A percentile compares a stretch with the other conserved stretches of the same genome.
phyloP scores from a whole-genome alignment of 495 filamentous ascomycete species.

The Aspergillus saccharolyticus region DNA sequence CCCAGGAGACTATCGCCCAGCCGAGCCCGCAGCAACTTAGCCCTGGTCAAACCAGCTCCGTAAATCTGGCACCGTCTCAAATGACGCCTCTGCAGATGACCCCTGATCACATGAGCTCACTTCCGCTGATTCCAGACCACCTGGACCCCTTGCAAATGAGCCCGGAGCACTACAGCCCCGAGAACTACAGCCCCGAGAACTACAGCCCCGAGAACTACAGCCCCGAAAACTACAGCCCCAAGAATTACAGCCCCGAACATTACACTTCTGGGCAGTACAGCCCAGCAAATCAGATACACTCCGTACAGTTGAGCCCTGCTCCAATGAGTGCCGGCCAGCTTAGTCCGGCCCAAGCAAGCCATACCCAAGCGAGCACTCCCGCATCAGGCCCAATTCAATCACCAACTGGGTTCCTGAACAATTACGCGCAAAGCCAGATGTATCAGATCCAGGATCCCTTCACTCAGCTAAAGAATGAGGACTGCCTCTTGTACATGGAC shows the following conservation, averaged over 20 bases:
- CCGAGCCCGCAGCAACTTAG: background rate
- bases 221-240: background rate
- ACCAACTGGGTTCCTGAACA: background rate
- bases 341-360: background rate
- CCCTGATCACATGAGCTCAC: background rate
- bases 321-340: background rate
- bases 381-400: background rate
- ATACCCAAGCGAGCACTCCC: background rate
- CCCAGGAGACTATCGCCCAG: background rate
- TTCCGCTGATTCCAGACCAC: background rate
- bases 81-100: background rate
- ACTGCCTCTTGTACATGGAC: slow-evolving; percentile 2
- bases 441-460: background rate
- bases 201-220: background rate
- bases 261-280: background rate
- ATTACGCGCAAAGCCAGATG: slow-evolving; percentile 2
- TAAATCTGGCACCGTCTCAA: background rate
- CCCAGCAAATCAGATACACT: background rate
- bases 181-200: background rate
- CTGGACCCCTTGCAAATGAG: background rate
- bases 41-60: background rate
- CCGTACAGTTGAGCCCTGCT: background rate
- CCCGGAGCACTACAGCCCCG: background rate
- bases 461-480: background rate
- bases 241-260: background rate